These are phyloP conservation scores for Dillenia suffruticosa DNA, from an alignment of 164 flowering plant species.

Conservation along the genomic window DNA sequence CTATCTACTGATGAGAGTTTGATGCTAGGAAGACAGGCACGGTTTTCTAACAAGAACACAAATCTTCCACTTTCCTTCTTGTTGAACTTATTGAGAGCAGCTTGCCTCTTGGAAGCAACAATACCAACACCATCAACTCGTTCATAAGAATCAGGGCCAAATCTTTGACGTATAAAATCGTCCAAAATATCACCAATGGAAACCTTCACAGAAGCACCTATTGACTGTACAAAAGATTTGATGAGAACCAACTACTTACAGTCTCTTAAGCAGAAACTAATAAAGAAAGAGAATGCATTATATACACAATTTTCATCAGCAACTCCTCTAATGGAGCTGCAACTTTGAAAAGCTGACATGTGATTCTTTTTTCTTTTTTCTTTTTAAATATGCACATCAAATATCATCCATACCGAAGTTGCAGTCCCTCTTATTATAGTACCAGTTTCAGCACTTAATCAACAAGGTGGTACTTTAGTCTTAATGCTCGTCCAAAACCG, in stretches of 20 bases:
- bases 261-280: neutral
- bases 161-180: constrained; percentile 69
- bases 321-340: too few relatives aligned
- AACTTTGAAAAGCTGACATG: too few relatives aligned
- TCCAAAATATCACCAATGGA: constrained; percentile 70
- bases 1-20: constrained; percentile 65
- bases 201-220: constrained; percentile 43
- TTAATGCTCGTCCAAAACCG: too few relatives aligned
- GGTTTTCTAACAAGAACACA: constrained; percentile 68
- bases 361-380: too few relatives aligned
- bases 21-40: constrained; percentile 75
- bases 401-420: too few relatives aligned
- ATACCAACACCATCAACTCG: constrained; percentile 51
- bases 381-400: too few relatives aligned
- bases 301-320: too few relatives aligned
- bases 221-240: constrained; percentile 35
- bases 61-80: constrained; percentile 55
- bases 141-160: constrained; percentile 77
- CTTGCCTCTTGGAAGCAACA: constrained; percentile 40
- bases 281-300: neutral
- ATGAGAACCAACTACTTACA: neutral
- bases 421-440: too few relatives aligned
- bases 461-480: too few relatives aligned
- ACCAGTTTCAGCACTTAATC: too few relatives aligned
- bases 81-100: constrained; percentile 68